Percentiles rank a stretch among this genome's conserved stretches.
Conservation (phyloP, 768 basidiomycete species). For the Boletus pseudopeckii region DNA sequence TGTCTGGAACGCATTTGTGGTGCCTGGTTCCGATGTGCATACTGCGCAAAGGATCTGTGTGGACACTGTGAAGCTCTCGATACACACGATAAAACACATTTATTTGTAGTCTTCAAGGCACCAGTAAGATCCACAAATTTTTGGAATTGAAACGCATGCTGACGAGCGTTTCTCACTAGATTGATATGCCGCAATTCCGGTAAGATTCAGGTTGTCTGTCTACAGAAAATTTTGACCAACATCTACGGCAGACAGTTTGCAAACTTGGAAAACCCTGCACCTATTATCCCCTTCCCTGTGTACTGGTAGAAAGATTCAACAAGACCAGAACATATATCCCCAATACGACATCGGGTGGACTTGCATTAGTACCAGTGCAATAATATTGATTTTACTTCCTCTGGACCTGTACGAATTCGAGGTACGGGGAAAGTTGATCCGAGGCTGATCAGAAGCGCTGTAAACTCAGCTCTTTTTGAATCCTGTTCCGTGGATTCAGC, state of each 20-base stretch:
- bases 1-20: slow-evolving; percentile 83
- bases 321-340: slow-evolving; percentile 2
- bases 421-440: neutral
- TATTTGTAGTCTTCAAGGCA: slow-evolving; percentile 88
- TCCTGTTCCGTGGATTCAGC: slow-evolving; percentile 10
- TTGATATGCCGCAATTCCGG: slow-evolving; percentile 75
- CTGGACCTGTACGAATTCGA: neutral
- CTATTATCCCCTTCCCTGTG: slow-evolving; percentile 61
- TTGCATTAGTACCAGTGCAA: slow-evolving; percentile 5
- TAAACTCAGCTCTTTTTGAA: slow-evolving; percentile 32
- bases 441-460: neutral
- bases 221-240: slow-evolving; percentile 8
- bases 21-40: slow-evolving; percentile 87
- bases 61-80: slow-evolving; percentile 76
- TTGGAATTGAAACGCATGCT: neutral
- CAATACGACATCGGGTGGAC: neutral
- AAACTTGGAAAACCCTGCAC: slow-evolving; percentile 58
- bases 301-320: slow-evolving; percentile 39
- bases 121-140: slow-evolving; percentile 41
- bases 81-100: slow-evolving; percentile 76
- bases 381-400: neutral
- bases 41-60: slow-evolving; percentile 87
- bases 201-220: slow-evolving; percentile 30
- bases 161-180: slow-evolving; percentile 34
- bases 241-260: slow-evolving; percentile 43